Evolutionary conservation across 257 asterid species (phyloP).

Genomic region (Jaltomata sinuosa): DNA sequence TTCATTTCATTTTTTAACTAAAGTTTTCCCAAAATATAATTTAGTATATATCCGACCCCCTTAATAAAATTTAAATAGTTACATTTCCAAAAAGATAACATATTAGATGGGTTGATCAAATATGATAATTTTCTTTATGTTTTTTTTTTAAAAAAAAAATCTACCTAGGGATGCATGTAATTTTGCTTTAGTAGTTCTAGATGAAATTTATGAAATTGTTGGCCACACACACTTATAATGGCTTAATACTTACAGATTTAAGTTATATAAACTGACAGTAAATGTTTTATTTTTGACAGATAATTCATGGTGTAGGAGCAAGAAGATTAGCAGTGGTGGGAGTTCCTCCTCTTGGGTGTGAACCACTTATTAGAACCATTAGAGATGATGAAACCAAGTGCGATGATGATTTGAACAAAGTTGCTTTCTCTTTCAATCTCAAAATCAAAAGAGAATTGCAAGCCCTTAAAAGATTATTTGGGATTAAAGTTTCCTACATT

Average conservation of each 20-base stretch:
- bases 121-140: not conserved
- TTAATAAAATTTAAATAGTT: not conserved
- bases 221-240: not conserved
- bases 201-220: not conserved
- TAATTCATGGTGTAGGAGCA: slow-evolving; percentile 31
- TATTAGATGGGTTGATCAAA: not conserved
- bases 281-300: slow-evolving; percentile 8
- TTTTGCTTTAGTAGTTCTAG: not conserved
- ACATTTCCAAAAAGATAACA: not conserved
- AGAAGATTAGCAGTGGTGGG: slow-evolving; percentile 38
- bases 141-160: not conserved
- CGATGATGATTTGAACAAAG: slow-evolving; percentile 24
- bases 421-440: slow-evolving; percentile 29
- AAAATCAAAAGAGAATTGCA: slow-evolving; percentile 18
- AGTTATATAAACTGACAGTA: not conserved
- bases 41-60: not conserved
- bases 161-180: not conserved
- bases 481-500: slow-evolving; percentile 13
- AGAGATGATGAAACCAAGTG: slow-evolving; percentile 17
- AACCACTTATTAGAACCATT: slow-evolving; percentile 27
- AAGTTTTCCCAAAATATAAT: not conserved
- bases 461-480: slow-evolving; percentile 6
- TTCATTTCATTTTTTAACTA: not conserved
- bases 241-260: not conserved
- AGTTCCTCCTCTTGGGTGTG: slow-evolving; percentile 40